Evolutionary conservation across 495 filamentous ascomycete species (phyloP), one percentile per base, ranked within the genome.

Genomic region (Cercophora newfieldiana): DNA sequence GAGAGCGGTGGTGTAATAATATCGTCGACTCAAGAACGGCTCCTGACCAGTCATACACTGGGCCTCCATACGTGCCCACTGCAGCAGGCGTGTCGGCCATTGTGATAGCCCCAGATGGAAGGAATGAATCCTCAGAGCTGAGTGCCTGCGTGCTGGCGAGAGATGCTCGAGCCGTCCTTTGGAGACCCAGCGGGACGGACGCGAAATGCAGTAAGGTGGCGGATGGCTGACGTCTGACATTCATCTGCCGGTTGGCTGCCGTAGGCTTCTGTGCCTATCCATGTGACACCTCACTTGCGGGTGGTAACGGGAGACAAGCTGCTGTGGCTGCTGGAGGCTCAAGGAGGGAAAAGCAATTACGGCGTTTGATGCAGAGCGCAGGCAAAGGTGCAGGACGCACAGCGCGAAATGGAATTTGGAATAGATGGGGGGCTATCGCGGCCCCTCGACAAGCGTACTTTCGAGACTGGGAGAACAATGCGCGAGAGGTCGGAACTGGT

Each of bases 171-270:
- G 50, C 16, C 21, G 19, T 53, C 50, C 22, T 22, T 19, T 22
- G 19, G 6, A 53, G 26, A 57, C 54, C 54, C 54, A 57, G 7
- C 21, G 26, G 24, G 26, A 30, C 21, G 31, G 30, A 48, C 33
- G 58, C 58, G 58, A 60, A 60, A 18, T 60, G 58, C 58, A 60
- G 30, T 21, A 19, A 29, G 54, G 26, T 25, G 54, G 54, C 54
- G 54, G 26, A 14, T 16, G 37, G 4, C 37, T 44, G 37, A 44
- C 37, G 37, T 44, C 37, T 44, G 37, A 44, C 37, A 44, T 44
- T 44, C 10, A 44, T 14, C 37, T 44, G 37, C 37, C 37, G 37
- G 37, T 14, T 30, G 54, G 26, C 54, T 57, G 54, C 22, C 26
- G 50, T 24, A 7, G 50, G 25, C 54, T 57, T 8, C 26, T 25